Evolutionary conservation across 495 filamentous ascomycete genomes (phyloP), one percentile per base, ranked within the genome.

Genomic region (Penicillium silybi): DNA sequence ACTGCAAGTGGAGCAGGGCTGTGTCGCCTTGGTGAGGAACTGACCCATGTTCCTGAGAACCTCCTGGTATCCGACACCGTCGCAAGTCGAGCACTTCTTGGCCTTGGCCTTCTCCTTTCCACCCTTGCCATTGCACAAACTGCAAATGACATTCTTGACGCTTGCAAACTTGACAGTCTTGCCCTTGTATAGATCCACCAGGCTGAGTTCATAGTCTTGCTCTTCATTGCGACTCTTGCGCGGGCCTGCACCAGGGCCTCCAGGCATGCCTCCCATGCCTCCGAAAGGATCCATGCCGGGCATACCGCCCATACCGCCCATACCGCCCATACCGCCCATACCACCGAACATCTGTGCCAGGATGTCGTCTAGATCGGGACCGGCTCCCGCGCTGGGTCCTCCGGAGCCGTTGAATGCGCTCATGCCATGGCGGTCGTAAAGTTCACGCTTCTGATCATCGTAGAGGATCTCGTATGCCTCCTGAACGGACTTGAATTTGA

Each of bases 381-480:
- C 89, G 10, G 71, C 84, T 17, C 73, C 84, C 76, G 84, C 85
- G 11, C 82, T 83, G 1, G 80, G 82, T 41, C 82, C 82, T 37
- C 85, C 80, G 42, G 79, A 73, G 11, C 78, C 70, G 59, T 95
- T 88, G 61, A 97, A 97, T n/a, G 90, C 93, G 19, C 84, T 72
- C 90, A 97, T 96, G 68, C 93, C 93, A 62, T 96, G 89, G 32
- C 83, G 87, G 64, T 98, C 92, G 70, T 98, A 98, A 44, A 90
- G 68, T 19, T 88, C 79, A 54, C 93, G 86, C 66, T 95, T 97
- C 25, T 97, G 84, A 46, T 97, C 95, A 78, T 98, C 92, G 70
- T 86, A 86, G 41, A 98, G 89, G 64, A 97, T 96, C 66, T 98
- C 93, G 75, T 97, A 98, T 53, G 93, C 93, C 74, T 93, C 86